A percentile compares a stretch with the other conserved stretches of the same genome.
These are phyloP conservation scores for Magnaporthiopsis incrustans DNA, from an alignment of 2,329 filamentous ascomycete species.

Conservation along the genomic window DNA sequence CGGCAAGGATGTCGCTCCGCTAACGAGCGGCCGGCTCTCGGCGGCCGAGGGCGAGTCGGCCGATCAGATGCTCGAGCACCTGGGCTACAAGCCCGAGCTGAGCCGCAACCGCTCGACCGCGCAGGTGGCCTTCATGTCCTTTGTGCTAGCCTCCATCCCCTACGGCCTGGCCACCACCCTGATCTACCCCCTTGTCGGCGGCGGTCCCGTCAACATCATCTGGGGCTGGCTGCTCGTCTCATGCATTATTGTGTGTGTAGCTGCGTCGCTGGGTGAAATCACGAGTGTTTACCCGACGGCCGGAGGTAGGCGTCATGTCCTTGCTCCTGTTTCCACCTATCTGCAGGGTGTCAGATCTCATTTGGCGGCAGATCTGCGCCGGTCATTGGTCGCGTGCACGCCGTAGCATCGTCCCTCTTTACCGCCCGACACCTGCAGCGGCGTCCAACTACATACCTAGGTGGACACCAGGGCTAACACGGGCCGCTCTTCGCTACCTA, in stretches of 20 bases:
- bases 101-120: constrained; percentile 50
- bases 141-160: constrained; percentile 58
- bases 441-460: not conserved
- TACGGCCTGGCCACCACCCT: constrained; percentile 66
- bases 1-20: not conserved
- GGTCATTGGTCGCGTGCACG: not conserved
- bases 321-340: not conserved
- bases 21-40: not conserved
- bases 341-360: not conserved
- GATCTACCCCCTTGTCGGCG: constrained; percentile 57
- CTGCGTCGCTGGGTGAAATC: constrained; percentile 63
- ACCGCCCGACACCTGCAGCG: not conserved
- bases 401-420: not conserved
- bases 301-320: constrained; percentile 38
- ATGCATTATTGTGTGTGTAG: constrained; percentile 63
- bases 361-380: too few relatives aligned
- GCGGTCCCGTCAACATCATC: constrained; percentile 61
- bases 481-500: not conserved
- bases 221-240: constrained; percentile 66
- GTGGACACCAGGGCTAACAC: not conserved
- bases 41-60: constrained; percentile 1
- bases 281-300: constrained; percentile 70
- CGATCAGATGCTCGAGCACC: constrained; percentile 11
- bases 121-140: constrained; percentile 51
- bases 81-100: constrained; percentile 52